These are phyloP conservation scores for Mycena leptocephala DNA, from an alignment of 768 basidiomycete species.

Conservation along the genomic window DNA sequence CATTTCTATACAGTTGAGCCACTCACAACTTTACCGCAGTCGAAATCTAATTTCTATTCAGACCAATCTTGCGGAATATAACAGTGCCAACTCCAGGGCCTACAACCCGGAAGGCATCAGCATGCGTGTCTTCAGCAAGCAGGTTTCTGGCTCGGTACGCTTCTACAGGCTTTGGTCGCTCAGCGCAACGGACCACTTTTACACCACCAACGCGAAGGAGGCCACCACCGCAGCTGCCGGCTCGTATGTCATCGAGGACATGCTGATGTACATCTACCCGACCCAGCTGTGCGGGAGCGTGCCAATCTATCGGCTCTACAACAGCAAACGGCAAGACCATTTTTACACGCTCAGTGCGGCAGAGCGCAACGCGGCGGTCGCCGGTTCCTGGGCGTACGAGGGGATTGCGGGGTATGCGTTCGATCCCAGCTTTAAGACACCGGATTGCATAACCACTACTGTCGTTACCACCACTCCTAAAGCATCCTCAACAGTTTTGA, in stretches of 20 bases:
- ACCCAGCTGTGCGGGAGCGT: slow-evolving; percentile 3
- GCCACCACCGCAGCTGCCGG: background rate
- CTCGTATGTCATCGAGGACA: background rate
- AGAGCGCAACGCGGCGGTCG: background rate
- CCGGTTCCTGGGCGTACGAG: background rate
- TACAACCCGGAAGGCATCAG: background rate
- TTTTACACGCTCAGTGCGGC: background rate
- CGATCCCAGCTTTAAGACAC: too few species aligned
- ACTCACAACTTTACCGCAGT: background rate
- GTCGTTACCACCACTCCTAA: too few species aligned
- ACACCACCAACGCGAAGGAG: background rate
- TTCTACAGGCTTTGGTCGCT: background rate
- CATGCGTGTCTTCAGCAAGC: background rate
- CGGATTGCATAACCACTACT: too few species aligned
- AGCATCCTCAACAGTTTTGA: too few species aligned
- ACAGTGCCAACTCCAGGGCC: too few species aligned
- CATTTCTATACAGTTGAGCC: background rate
- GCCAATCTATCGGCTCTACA: background rate
- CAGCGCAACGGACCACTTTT: background rate
- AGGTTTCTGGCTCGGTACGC: background rate
- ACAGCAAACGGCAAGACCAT: background rate
- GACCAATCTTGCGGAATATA: background rate
- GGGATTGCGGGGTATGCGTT: background rate
- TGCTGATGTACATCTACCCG: background rate
- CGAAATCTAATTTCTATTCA: background rate